Percentiles rank a stretch among this genome's conserved stretches.
Conservation (phyloP, 2,329 filamentous ascomycete genomes). For the Botrytis cinerea region DNA sequence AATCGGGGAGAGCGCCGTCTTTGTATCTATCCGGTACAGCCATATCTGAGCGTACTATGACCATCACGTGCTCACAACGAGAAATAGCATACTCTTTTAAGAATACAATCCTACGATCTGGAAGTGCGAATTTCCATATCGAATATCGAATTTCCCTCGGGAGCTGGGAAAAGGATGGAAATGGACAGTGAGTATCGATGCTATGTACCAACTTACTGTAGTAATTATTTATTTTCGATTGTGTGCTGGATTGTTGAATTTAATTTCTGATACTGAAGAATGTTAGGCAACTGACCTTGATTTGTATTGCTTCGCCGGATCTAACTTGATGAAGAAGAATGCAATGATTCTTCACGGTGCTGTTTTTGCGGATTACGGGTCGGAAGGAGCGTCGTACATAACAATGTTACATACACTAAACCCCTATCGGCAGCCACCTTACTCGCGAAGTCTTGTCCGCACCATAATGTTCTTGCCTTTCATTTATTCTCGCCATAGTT, state of each 20-base stretch:
- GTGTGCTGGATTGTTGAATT: background rate
- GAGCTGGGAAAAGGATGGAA: background rate
- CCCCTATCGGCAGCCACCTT: background rate
- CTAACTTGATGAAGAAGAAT: background rate
- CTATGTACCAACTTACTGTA: background rate
- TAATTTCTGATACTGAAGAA: background rate
- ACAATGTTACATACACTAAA: background rate
- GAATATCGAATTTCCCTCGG: background rate
- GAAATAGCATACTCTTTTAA: background rate
- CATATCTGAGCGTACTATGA: constrained; percentile 11
- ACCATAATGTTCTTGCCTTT: background rate
- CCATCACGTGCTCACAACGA: constrained; percentile 3
- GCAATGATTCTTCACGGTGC: background rate
- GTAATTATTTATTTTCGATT: background rate
- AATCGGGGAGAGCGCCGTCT: background rate
- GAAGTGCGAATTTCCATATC: background rate
- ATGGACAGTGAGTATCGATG: background rate
- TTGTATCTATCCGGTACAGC: background rate
- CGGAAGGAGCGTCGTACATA: background rate
- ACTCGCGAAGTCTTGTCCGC: background rate
- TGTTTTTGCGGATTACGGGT: background rate
- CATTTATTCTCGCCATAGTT: background rate
- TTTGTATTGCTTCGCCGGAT: background rate
- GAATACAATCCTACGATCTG: background rate
- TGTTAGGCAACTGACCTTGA: background rate